Evolutionary conservation across 129 eudicot genomes (phyloP).

Genomic region (Flaveria bidentis): DNA sequence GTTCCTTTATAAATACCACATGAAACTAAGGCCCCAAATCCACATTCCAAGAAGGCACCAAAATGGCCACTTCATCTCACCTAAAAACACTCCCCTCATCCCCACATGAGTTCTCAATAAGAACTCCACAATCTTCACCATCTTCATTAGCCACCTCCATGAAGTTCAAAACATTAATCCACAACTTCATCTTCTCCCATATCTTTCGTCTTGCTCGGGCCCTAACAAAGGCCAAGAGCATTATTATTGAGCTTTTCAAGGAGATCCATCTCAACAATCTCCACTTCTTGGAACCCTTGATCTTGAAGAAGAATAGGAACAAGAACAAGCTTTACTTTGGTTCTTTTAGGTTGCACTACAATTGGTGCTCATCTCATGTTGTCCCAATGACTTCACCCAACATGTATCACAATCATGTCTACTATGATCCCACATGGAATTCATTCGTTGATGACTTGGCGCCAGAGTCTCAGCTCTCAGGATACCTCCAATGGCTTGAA

Average conservation of each 20-base stretch:
- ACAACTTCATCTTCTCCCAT: conserved; percentile 77
- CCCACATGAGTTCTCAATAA: conserved; percentile 52
- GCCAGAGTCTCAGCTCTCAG: conserved; percentile 60
- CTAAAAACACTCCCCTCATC: conserved; percentile 49
- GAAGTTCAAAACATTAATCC: conserved; percentile 80
- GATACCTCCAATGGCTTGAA: conserved; percentile 94
- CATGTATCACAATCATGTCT: conserved; percentile 37
- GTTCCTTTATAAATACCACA: conserved; percentile 66
- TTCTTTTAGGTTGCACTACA: conserved; percentile 87
- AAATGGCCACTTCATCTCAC: conserved; percentile 54
- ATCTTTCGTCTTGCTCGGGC: conserved; percentile 63
- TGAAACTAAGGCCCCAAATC: conserved; percentile 37
- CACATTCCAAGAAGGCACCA: conserved; percentile 28
- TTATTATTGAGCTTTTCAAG: conserved; percentile 50
- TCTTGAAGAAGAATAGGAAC: conserved; percentile 45
- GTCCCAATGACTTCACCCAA: conserved; percentile 63
- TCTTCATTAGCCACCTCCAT: conserved; percentile 52
- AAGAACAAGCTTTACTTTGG: conserved; percentile 70
- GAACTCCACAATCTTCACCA: conserved; percentile 34
- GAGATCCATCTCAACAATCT: conserved; percentile 52
- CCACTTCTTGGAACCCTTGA: conserved; percentile 40
- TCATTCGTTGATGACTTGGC: conserved; percentile 41
- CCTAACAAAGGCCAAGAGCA: conserved; percentile 67
- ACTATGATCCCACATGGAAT: conserved; percentile 80
- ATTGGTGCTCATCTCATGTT: conserved; percentile 94